A percentile compares a stretch with the other conserved stretches of the same genome.
phyloP scores from a whole-genome alignment of 2,329 filamentous ascomycete genomes.

The Fusarium sublunatum region DNA sequence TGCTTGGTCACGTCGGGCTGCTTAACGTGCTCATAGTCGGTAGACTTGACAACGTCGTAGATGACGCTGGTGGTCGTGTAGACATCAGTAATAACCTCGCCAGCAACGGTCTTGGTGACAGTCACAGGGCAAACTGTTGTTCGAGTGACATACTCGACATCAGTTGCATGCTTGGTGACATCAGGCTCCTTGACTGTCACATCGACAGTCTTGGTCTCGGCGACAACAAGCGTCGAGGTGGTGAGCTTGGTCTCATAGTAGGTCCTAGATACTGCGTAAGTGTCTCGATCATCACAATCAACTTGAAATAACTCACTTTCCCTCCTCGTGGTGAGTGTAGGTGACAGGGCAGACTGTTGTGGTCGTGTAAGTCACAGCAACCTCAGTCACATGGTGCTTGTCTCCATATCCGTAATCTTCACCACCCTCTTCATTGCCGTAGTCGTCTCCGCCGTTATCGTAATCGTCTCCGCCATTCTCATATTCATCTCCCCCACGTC shows the following conservation, averaged over 20 bases:
- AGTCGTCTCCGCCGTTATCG: constrained; percentile 3
- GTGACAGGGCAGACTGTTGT: constrained; percentile 60
- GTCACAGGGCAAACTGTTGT: constrained; percentile 60
- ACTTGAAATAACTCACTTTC: constrained; percentile 51
- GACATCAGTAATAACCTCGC: constrained; percentile 43
- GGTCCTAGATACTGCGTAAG: constrained; percentile 49
- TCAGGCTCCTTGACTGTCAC: constrained; percentile 50
- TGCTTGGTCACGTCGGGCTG: constrained; percentile 53
- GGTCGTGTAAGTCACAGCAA: constrained; percentile 53
- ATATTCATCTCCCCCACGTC: constrained; percentile 36
- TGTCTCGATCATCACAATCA: neutral
- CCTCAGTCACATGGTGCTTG: constrained; percentile 31
- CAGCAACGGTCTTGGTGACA: constrained; percentile 50
- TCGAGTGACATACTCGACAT: constrained; percentile 54
- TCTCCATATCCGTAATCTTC: constrained; percentile 14
- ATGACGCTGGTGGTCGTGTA: constrained; percentile 48
- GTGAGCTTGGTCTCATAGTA: constrained; percentile 56
- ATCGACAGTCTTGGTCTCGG: constrained; percentile 54
- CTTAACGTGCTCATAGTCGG: constrained; percentile 52
- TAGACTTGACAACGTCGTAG: constrained; percentile 47
- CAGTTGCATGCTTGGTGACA: constrained; percentile 49
- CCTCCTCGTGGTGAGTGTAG: constrained; percentile 54
- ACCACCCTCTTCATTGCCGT: neutral
- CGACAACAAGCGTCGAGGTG: constrained; percentile 58
- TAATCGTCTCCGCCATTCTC: constrained; percentile 21